phyloP scores from a whole-genome alignment of 2,329 filamentous ascomycete species.

The Trichoderma polysporum region DNA sequence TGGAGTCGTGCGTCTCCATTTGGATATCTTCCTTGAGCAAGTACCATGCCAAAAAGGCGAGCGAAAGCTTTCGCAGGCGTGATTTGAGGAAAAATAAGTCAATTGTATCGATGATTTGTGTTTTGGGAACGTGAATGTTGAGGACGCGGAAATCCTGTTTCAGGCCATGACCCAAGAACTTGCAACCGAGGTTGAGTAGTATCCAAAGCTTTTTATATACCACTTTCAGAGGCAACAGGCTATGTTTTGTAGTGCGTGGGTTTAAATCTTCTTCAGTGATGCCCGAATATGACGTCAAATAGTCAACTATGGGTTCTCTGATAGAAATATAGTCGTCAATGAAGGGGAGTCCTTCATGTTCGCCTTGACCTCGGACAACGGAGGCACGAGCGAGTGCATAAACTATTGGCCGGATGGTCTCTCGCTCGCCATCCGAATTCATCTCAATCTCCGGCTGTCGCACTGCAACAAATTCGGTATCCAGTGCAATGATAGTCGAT shows the following conservation, averaged over 20 bases:
- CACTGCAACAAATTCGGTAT: conserved; percentile 93
- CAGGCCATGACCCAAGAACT: conserved; percentile 90
- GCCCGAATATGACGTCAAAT: conserved; percentile 90
- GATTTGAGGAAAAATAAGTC: conserved; percentile 83
- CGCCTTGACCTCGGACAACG: conserved; percentile 77
- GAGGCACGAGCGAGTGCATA: conserved; percentile 92
- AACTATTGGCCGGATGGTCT: conserved; percentile 87
- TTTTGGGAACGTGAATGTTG: conserved; percentile 90
- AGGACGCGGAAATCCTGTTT: conserved; percentile 97
- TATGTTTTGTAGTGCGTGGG: conserved; percentile 72
- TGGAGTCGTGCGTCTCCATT: conserved; percentile 86
- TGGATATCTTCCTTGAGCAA: conserved; percentile 94
- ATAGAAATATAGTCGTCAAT: conserved; percentile 97
- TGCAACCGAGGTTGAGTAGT: conserved; percentile 87
- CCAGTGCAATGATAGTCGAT: conserved; percentile 79
- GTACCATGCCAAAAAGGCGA: conserved; percentile 89
- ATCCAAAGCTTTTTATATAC: conserved; percentile 99
- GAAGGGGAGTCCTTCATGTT: conserved; percentile 79
- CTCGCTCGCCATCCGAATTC: conserved; percentile 87
- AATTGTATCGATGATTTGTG: conserved; percentile 91
- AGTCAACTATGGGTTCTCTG: conserved; percentile 88
- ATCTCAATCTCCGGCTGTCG: conserved; percentile 94
- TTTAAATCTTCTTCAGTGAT: conserved; percentile 86
- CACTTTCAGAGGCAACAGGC: conserved; percentile 81
- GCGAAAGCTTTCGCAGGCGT: conserved; percentile 79